Evolutionary conservation across 768 basidiomycete genomes (phyloP).

Genomic region (Bullera alba): DNA sequence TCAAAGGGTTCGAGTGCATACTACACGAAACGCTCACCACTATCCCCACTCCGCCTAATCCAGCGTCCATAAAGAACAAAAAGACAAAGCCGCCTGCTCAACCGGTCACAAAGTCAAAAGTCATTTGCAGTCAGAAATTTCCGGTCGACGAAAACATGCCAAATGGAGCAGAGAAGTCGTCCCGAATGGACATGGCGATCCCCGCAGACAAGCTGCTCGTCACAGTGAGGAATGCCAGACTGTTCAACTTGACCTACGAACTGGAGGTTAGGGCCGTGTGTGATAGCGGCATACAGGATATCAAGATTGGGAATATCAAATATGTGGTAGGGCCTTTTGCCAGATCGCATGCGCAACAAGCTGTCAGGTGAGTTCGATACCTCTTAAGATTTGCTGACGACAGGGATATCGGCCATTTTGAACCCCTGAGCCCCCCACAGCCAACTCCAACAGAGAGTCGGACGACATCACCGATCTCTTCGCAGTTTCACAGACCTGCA

Average conservation of each 20-base stretch:
- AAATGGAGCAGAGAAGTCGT: constrained; percentile 65
- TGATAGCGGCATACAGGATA: constrained; percentile 54
- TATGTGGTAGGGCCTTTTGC: constrained; percentile 34
- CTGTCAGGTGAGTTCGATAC: constrained; percentile 32
- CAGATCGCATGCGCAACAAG: constrained; percentile 27
- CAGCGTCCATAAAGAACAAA: constrained; percentile 23
- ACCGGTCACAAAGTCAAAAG: constrained; percentile 50
- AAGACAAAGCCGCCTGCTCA: constrained; percentile 49
- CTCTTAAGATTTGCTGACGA: neutral
- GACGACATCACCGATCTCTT: no score
- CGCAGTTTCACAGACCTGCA: neutral
- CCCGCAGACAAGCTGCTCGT: constrained; percentile 69
- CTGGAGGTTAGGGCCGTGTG: constrained; percentile 70
- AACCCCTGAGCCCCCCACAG: constrained; percentile 20
- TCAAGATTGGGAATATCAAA: constrained; percentile 28
- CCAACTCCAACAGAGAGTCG: neutral
- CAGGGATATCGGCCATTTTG: constrained; percentile 13
- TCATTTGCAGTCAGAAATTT: constrained; percentile 23
- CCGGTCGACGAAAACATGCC: constrained; percentile 66
- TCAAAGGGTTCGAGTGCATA: constrained; percentile 76
- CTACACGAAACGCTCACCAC: constrained; percentile 72
- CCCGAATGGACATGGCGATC: constrained; percentile 51
- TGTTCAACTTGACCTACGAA: constrained; percentile 73
- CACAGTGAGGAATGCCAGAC: constrained; percentile 61
- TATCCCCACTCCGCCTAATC: constrained; percentile 52